These are phyloP conservation scores for Lathyrus aphaca DNA, from an alignment of 306 rosid species.

Conservation along the genomic window DNA sequence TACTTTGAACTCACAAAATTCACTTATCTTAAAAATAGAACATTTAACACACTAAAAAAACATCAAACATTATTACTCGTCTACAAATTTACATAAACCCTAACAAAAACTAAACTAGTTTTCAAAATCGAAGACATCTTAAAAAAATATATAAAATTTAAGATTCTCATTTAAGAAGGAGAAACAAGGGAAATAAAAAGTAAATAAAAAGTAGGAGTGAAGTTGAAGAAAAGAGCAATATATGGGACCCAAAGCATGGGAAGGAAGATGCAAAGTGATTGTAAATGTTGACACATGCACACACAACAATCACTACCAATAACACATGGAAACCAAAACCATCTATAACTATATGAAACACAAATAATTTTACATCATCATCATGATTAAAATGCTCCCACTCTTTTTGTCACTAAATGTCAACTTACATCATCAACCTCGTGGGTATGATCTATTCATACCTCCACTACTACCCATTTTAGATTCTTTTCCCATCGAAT, in stretches of 20 bases:
- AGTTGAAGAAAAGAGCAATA: conserved; percentile 47
- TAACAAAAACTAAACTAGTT: neutral
- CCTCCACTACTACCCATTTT: conserved; percentile 37
- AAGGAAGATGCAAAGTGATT: conserved; percentile 37
- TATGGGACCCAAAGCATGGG: conserved; percentile 52
- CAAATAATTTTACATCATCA: conserved; percentile 65
- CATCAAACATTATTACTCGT: neutral
- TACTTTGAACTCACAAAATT: too few species aligned
- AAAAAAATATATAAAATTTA: neutral
- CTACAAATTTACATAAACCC: neutral
- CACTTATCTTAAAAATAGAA: too few species aligned
- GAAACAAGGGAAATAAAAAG: neutral
- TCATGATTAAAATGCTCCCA: conserved; percentile 53
- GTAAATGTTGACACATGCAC: conserved; percentile 35
- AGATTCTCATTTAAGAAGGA: neutral
- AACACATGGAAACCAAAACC: conserved; percentile 72
- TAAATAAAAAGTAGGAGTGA: conserved; percentile 29
- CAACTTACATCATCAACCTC: conserved; percentile 58
- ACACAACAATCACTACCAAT: conserved; percentile 47
- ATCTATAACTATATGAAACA: conserved; percentile 59
- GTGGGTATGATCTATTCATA: conserved; percentile 27
- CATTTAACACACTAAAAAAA: too few species aligned
- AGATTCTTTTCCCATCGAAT: conserved; percentile 22
- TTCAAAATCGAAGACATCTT: neutral
- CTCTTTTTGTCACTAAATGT: conserved; percentile 62